Conservation (phyloP, 2,329 filamentous ascomycete genomes). For the Trichoderma afroharzianum region DNA sequence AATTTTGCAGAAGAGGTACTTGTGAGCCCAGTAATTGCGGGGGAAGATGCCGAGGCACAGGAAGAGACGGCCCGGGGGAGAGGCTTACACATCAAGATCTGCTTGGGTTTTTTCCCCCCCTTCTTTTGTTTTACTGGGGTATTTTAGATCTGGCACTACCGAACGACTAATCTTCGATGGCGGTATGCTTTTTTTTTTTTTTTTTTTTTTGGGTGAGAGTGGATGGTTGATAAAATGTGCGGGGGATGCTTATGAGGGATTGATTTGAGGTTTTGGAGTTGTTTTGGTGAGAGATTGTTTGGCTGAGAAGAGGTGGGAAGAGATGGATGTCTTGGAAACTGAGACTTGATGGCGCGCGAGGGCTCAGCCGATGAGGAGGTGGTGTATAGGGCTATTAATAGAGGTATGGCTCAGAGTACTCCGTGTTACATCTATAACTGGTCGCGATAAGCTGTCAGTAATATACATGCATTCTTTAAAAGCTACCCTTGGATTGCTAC, state of each 20-base stretch:
- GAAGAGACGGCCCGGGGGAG: neutral
- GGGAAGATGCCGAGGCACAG: conserved; percentile 14
- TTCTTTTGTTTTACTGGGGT: neutral
- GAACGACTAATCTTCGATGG: neutral
- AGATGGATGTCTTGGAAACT: neutral
- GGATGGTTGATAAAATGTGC: neutral
- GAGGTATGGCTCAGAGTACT: neutral
- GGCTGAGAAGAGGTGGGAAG: neutral
- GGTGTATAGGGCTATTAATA: neutral
- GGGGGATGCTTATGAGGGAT: neutral
- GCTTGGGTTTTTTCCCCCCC: neutral
- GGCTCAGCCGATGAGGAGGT: neutral
- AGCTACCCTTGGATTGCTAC: neutral
- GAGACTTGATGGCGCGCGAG: neutral
- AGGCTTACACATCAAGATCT: neutral
- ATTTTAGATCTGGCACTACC: neutral
- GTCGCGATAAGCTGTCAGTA: neutral
- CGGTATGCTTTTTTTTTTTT: neutral
- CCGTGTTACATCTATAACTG: neutral
- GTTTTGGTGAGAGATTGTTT: neutral
- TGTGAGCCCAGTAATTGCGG: neutral
- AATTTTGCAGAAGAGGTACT: neutral
- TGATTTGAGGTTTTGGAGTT: neutral
- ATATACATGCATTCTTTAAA: neutral
- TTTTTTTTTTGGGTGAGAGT: no score